Evolutionary conservation across 192 early-diverging fungal genomes (phyloP).

Genomic region (Backusella mclennaniae): DNA sequence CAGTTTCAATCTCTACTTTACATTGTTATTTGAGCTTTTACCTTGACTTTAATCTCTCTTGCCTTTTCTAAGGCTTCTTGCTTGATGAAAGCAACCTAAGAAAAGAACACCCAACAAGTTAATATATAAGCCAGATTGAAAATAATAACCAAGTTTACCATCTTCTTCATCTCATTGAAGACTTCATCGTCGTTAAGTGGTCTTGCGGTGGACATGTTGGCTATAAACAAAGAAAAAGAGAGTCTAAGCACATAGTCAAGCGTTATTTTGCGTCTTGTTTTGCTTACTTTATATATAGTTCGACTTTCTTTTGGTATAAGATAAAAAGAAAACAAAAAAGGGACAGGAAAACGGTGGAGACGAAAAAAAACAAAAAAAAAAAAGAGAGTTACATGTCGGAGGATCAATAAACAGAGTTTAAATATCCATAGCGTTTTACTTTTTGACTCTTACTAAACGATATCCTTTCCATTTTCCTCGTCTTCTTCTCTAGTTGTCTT

Average conservation of each 20-base stretch:
- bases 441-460: background rate
- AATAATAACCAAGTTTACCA: constrained; percentile 56
- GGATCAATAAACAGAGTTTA: background rate
- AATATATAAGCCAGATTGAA: background rate
- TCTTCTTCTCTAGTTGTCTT: background rate
- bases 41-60: constrained; percentile 97
- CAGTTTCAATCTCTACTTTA: background rate
- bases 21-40: constrained; percentile 18
- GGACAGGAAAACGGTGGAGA: background rate
- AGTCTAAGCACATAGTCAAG: background rate
- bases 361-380: background rate
- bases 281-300: background rate
- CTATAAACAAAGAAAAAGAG: background rate
- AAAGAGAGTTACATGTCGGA: background rate
- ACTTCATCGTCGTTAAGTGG: constrained; percentile 95
- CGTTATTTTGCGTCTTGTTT: background rate
- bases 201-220: constrained; percentile 31
- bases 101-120: background rate
- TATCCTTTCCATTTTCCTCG: background rate
- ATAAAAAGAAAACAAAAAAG: background rate
- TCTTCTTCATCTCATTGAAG: constrained; percentile 96
- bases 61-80: constrained; percentile 99
- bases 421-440: background rate
- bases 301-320: background rate
- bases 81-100: constrained; percentile 94